These are phyloP conservation scores for Neoarthrinium moseri DNA, from an alignment of 2,329 filamentous ascomycete genomes.

Conservation along the genomic window DNA sequence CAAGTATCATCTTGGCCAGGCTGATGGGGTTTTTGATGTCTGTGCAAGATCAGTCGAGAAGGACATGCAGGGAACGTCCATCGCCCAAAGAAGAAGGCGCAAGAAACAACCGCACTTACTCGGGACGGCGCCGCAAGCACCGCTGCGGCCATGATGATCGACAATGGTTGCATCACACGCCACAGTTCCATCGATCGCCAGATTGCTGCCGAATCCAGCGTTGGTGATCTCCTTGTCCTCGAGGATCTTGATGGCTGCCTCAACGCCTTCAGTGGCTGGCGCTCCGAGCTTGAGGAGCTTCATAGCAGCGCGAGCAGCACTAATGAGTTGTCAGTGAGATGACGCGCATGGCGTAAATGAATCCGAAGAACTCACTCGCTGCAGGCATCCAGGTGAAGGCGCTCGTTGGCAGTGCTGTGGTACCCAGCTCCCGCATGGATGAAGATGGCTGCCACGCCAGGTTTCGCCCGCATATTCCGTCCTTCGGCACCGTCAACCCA, in stretches of 20 bases:
- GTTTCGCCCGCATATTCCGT: conserved; percentile 33
- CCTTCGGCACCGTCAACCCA: conserved; percentile 40
- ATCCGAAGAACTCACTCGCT: conserved; percentile 66
- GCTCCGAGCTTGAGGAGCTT: conserved; percentile 74
- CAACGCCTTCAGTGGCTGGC: conserved; percentile 82
- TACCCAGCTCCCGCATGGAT: conserved; percentile 95
- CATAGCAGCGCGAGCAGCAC: conserved; percentile 84
- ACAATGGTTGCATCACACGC: conserved; percentile 95
- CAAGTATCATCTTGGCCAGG: conserved; percentile 78
- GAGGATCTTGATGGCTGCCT: conserved; percentile 81
- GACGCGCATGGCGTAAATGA: neutral
- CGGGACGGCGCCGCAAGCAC: conserved; percentile 86
- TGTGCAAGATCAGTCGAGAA: too few species aligned
- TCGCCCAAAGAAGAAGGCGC: too few species aligned
- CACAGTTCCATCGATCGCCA: conserved; percentile 85
- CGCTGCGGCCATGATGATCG: conserved; percentile 86
- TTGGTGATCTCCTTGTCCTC: conserved; percentile 97
- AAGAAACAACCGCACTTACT: conserved; percentile 58
- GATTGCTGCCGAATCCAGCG: conserved; percentile 91
- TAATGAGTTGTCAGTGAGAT: conserved; percentile 34
- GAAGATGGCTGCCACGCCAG: conserved; percentile 66
- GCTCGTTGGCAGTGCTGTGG: conserved; percentile 85
- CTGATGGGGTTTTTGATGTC: conserved; percentile 92
- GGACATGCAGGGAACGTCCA: too few species aligned
- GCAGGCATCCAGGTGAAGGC: conserved; percentile 80